These are phyloP conservation scores for Cordyceps sp. DNA, from an alignment of 2,329 filamentous ascomycete species.

Conservation along the genomic window DNA sequence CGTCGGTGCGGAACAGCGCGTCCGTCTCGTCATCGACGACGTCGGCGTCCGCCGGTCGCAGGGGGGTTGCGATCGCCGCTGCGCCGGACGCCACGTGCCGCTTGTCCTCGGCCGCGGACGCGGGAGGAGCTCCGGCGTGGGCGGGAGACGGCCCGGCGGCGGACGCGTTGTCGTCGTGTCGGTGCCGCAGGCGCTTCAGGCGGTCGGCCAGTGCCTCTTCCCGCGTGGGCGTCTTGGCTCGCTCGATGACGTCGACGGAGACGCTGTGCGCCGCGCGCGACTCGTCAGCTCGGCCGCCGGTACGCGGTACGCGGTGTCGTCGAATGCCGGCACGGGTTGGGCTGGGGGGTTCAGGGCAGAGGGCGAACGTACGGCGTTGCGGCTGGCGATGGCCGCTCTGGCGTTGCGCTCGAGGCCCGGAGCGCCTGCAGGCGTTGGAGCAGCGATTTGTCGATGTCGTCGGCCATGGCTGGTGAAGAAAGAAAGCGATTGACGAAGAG, in stretches of 20 bases:
- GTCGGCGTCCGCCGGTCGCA: not conserved
- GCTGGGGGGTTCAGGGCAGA: too few species aligned
- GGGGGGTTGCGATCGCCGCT: not conserved
- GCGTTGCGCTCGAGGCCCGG: constrained; percentile 17
- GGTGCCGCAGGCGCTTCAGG: constrained; percentile 31
- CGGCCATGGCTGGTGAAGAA: too few species aligned
- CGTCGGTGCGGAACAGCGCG: constrained; percentile 27
- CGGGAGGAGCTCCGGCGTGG: constrained; percentile 8
- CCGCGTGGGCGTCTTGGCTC: constrained; percentile 23
- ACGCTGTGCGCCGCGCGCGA: constrained; percentile 2
- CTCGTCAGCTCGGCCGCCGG: not conserved
- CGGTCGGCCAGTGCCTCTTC: constrained; percentile 35
- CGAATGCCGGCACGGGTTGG: not conserved
- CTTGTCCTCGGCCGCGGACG: constrained; percentile 3
- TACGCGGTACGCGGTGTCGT: not conserved
- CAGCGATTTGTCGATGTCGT: constrained; percentile 27
- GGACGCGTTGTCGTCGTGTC: too few species aligned
- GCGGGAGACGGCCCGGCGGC: too few species aligned
- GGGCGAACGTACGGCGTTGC: too few species aligned
- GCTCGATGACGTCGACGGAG: constrained; percentile 21
- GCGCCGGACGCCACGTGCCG: not conserved
- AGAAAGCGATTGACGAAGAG: too few species aligned
- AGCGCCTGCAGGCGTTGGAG: constrained; percentile 38
- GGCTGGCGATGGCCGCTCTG: constrained; percentile 3
- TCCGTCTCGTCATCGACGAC: constrained; percentile 22